Evolutionary conservation across 768 basidiomycete genomes (phyloP).

Genomic region (Russula brevipes): DNA sequence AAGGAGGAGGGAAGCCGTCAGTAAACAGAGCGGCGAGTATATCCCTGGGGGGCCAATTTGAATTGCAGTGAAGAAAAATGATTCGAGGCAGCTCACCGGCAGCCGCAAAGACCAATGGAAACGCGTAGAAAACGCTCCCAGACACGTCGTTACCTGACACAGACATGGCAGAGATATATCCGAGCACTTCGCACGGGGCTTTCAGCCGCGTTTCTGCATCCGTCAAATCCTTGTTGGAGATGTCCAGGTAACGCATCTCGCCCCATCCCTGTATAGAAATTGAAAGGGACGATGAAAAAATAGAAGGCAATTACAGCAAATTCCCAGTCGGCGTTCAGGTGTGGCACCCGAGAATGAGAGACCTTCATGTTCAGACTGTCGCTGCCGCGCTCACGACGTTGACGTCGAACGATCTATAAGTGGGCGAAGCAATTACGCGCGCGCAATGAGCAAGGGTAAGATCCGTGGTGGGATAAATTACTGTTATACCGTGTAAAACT

Average conservation of each 20-base stretch:
- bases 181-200: conserved; percentile 14
- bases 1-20: conserved; percentile 22
- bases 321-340: conserved; percentile 21
- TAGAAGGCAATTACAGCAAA: conserved; percentile 11
- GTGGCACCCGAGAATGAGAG: conserved; percentile 16
- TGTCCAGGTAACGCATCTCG: conserved; percentile 23
- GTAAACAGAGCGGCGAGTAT: conserved; percentile 25
- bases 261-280: conserved; percentile 23
- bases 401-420: conserved; percentile 23
- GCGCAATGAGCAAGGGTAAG: neutral
- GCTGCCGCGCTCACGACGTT: conserved; percentile 15
- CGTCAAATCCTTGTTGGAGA: conserved; percentile 9
- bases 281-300: neutral
- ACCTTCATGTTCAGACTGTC: conserved; percentile 22
- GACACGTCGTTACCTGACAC: conserved; percentile 23
- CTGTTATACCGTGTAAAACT: conserved; percentile 13
- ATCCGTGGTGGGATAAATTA: neutral
- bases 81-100: conserved; percentile 7
- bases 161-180: conserved; percentile 20
- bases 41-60: conserved; percentile 4
- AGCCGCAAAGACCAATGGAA: conserved; percentile 21
- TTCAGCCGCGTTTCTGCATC: conserved; percentile 13
- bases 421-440: neutral
- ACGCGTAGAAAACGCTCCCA: conserved; percentile 25
- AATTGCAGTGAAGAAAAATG: neutral